Evolutionary conservation across 768 basidiomycete species (phyloP).

Genomic region (Mycena rebaudengoi): DNA sequence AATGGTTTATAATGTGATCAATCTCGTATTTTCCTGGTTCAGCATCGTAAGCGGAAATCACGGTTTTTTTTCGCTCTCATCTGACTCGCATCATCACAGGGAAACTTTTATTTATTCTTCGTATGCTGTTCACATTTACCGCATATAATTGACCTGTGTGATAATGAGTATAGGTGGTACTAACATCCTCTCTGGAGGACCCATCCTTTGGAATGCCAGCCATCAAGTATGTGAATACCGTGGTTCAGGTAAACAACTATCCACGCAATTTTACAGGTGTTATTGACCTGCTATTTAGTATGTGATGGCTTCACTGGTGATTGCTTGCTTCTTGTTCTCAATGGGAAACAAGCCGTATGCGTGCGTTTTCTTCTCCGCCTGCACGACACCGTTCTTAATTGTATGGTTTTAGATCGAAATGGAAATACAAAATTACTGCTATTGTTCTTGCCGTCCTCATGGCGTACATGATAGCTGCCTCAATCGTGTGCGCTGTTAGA

Average conservation of each 20-base stretch:
- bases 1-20: conserved; percentile 87
- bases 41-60: conserved; percentile 68
- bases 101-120: conserved; percentile 96
- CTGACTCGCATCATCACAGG: conserved; percentile 62
- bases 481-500: conserved; percentile 80
- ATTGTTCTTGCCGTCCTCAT: conserved; percentile 81
- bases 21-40: conserved; percentile 94
- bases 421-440: conserved; percentile 87
- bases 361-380: conserved; percentile 47
- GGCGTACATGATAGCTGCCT: conserved; percentile 84
- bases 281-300: conserved; percentile 56
- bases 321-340: conserved; percentile 92
- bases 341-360: conserved; percentile 96
- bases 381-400: background rate
- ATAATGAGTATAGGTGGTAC: conserved; percentile 65
- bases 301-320: conserved; percentile 81
- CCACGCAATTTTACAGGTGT: background rate
- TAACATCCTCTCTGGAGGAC: conserved; percentile 89
- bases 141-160: background rate
- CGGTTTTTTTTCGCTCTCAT: background rate
- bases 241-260: conserved; percentile 66
- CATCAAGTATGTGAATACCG: conserved; percentile 77
- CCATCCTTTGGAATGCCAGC: conserved; percentile 67
- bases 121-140: conserved; percentile 54
- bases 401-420: conserved; percentile 59